Percentiles rank a stretch among this genome's conserved stretches.
These are phyloP conservation scores for Botryotinia globosa DNA, from an alignment of 2,329 filamentous ascomycete species.

Conservation along the genomic window DNA sequence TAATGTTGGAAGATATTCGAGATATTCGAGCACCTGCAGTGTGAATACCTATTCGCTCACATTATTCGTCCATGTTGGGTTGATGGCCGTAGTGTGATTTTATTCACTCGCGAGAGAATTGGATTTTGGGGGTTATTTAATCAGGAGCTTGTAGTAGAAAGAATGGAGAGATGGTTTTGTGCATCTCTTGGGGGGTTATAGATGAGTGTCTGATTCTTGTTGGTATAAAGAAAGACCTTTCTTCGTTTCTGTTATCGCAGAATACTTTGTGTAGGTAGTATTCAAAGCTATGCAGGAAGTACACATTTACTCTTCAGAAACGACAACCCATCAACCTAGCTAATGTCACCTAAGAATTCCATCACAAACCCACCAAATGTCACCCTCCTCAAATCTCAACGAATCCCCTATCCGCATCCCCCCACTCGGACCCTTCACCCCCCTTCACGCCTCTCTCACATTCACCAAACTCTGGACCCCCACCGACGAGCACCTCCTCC, in stretches of 20 bases:
- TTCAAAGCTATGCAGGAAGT: not conserved
- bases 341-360: not conserved
- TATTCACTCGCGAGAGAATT: not conserved
- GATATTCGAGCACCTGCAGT: not conserved
- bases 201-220: not conserved
- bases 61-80: not conserved
- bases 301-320: not conserved
- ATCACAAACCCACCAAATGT: not conserved
- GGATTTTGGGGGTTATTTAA: not conserved
- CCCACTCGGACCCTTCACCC: not conserved
- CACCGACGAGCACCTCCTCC: not conserved
- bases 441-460: not conserved
- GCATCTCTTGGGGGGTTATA: fast-evolving
- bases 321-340: not conserved
- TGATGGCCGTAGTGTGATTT: not conserved
- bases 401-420: not conserved
- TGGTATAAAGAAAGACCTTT: not conserved
- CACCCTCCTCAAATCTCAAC: not conserved
- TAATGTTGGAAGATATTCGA: too few species aligned
- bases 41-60: not conserved
- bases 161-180: not conserved
- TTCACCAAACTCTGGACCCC: not conserved
- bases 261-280: not conserved
- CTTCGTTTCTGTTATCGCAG: not conserved
- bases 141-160: too few species aligned